Base-by-base conservation (phyloP, 331 rosid species). In the Quercus phellos region DNA sequence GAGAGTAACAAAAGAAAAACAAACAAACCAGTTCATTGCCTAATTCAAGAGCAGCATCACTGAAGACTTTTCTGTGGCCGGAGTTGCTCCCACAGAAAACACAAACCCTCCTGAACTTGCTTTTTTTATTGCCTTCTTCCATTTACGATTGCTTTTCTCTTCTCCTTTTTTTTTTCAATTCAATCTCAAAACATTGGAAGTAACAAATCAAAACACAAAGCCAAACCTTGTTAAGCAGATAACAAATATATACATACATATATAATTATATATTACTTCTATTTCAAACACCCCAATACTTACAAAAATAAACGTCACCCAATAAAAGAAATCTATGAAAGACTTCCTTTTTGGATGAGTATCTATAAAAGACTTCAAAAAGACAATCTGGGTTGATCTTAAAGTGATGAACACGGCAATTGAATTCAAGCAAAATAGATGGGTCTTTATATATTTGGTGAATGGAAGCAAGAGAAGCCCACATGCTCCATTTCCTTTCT, bases 81-180 rank as follows among this genome's bases (percentile, higher is more conserved):
- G 96, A 81, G 90, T 89, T 94, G 89, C 98, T 94, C 64, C 98
- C 98, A 56, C 98, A 94, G 83, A 94, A 94, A 71, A 94, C 98
- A 73, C 97, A 94, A 27, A 94, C 81, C 86, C 82, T 94, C 63
- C 59, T 86, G 85, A 94, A 94, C 85, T 88, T 86, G 96, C 97
- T 89, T 70, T 72, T 78, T 21, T 77, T 56, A 70, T 81, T 79
- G 63, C 80, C 71, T 71, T 88, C 91, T 87, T 85, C 97, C 98
- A 94, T 94, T 87, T 73, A 79, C 78, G 80, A 76, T 86, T 56
- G 85, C 63, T 32, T 16, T 78, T 83, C 74, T 80, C 17, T 68
- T 58, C 19, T 27, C 34, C 30, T 35, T 29, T 73, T 59, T 53
- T 53, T 61, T 53, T 24, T 30, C 66, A 79, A 70, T 64, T 79